phyloP scores from a whole-genome alignment of 345 rosid genomes.

The Populus euphratica region DNA sequence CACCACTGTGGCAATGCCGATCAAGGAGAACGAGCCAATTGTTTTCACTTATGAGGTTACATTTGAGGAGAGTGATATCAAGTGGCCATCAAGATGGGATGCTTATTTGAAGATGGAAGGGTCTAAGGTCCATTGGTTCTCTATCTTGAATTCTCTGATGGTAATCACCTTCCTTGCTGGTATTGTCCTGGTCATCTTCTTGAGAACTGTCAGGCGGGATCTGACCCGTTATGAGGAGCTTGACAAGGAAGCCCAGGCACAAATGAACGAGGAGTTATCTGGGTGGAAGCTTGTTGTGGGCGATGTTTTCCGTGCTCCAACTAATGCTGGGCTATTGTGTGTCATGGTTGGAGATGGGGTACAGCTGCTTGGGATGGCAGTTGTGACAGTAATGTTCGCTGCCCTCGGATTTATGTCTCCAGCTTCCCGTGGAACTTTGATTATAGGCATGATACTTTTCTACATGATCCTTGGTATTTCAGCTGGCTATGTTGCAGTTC shows the following conservation, averaged over 20 bases:
- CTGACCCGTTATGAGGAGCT: conserved; percentile 84
- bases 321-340: conserved; percentile 53
- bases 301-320: conserved; percentile 71
- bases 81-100: conserved; percentile 97
- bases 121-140: conserved; percentile 88
- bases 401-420: conserved; percentile 85
- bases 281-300: conserved; percentile 82
- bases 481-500: conserved; percentile 68
- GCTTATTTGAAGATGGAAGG: conserved; percentile 79
- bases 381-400: conserved; percentile 65
- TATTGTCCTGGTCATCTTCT: conserved; percentile 76
- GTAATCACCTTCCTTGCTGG: conserved; percentile 90
- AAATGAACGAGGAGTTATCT: conserved; percentile 88
- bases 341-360: conserved; percentile 73
- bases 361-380: conserved; percentile 73
- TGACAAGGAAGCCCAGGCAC: conserved; percentile 87
- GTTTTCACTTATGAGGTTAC: conserved; percentile 71
- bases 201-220: conserved; percentile 85
- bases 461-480: conserved; percentile 68
- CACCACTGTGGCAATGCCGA: conserved; percentile 54
- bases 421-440: conserved; percentile 68
- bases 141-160: conserved; percentile 74
- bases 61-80: conserved; percentile 69
- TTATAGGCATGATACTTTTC: conserved; percentile 71
- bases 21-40: conserved; percentile 68